These are phyloP conservation scores for Fusarium vanettenii DNA, from an alignment of 2,329 filamentous ascomycete species.

Conservation along the genomic window DNA sequence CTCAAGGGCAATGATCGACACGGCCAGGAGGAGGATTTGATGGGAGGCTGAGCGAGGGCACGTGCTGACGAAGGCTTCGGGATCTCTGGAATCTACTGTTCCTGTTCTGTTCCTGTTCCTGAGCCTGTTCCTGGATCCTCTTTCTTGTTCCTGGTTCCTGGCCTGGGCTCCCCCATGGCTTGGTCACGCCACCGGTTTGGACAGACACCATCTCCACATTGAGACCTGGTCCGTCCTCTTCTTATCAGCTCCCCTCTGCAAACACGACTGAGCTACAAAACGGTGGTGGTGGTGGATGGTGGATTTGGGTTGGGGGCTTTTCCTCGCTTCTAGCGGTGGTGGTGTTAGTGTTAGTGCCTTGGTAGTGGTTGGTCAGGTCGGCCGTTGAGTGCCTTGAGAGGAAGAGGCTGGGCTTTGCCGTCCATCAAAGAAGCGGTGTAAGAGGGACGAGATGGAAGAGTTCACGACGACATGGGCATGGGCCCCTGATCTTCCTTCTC, in stretches of 20 bases:
- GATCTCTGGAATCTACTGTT: slow-evolving; percentile 7
- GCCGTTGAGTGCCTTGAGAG: neutral
- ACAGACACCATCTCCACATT: slow-evolving; percentile 28
- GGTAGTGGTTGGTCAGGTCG: neutral
- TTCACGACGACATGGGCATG: slow-evolving; percentile 5
- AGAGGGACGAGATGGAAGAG: slow-evolving; percentile 2
- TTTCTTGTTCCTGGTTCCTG: slow-evolving; percentile 40
- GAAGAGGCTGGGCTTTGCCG: neutral
- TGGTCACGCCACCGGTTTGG: slow-evolving; percentile 31
- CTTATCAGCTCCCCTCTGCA: slow-evolving; percentile 9
- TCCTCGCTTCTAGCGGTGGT: neutral
- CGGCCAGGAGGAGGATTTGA: neutral
- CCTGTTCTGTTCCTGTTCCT: slow-evolving; percentile 7
- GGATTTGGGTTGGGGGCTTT: neutral
- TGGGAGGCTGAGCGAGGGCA: neutral
- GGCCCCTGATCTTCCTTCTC: slow-evolving; percentile 27
- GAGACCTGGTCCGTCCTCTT: slow-evolving; percentile 16
- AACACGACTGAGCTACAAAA: neutral
- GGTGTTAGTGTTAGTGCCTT: slow-evolving; percentile 4
- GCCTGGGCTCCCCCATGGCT: neutral
- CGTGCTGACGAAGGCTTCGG: neutral
- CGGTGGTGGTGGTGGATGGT: neutral
- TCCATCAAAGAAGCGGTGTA: slow-evolving; percentile 34
- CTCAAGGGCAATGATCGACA: neutral
- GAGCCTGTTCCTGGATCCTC: slow-evolving; percentile 13